Base-by-base conservation (phyloP, 179 eudicot species). In the Kewa caespitosa region DNA sequence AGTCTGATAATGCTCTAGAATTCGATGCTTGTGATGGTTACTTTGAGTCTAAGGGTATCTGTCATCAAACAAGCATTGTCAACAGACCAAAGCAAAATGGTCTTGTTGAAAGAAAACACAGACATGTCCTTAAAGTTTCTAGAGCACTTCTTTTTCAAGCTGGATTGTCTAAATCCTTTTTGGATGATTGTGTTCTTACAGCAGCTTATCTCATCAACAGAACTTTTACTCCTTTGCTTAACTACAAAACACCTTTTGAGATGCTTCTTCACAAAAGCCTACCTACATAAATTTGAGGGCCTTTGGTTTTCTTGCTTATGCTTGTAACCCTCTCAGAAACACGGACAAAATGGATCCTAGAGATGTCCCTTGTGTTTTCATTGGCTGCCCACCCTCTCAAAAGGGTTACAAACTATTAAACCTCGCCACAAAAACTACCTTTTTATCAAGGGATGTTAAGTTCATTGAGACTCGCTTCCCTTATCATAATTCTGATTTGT, bases 61-160 rank as follows among this genome's bases (percentile, higher is more conserved):
- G 10, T 3, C 61, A 55, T 25, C 61, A 55, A 25, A 55, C 61
- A 5, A n/a, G 31, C 0, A n/a, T 28, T 6, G 31, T 55, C 27
- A 31, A 55, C 10, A 55, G 31, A 22, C 61, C 61, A n/a, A 28
- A 55, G 9, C 61, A 55, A n/a, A 55, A 55, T 52, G 59, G 59
- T 20, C 5, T 25, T 20, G 59, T 52, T 22, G 59, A 52, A 23
- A 52, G 59, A 52, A 52, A 52, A 52, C 27, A 52, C 27, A 52
- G 59, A 5, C 59, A 52, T 23, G 5, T 52, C 1, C 10, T 52
- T 6, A 28, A 52, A 10, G n/a, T 52, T 3, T 20, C 27, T 23
- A 52, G 75, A 66, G 13, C n/a, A 8, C 66, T 54, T 57, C 25
- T 72, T 7, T n/a, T 72, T 3, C 59, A 52, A 20, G n/a, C 75